These are phyloP conservation scores for Oenanthe sinensis DNA, from an alignment of 129 eudicot species.

Conservation along the genomic window DNA sequence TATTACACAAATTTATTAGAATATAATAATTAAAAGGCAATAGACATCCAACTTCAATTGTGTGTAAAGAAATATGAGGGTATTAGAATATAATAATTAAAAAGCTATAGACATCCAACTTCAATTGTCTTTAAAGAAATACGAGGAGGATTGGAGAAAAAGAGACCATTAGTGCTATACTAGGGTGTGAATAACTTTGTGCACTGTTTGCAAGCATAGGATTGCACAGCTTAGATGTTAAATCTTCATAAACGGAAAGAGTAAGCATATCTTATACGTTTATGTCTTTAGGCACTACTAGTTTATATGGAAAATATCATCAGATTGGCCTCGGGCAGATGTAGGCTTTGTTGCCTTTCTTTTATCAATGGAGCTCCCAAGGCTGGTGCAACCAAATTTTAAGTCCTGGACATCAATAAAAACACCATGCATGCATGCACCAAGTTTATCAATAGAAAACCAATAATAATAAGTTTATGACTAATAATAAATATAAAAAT, in stretches of 20 bases:
- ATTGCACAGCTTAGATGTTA: neutral
- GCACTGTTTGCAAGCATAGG: neutral
- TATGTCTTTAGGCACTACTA: neutral
- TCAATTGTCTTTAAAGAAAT: too few relatives aligned
- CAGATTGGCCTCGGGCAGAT: neutral
- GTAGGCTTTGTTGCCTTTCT: neutral
- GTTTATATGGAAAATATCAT: neutral
- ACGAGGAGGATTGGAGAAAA: neutral
- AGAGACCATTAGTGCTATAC: neutral
- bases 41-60: neutral
- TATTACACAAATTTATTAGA: slow-evolving; percentile 9
- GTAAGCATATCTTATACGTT: neutral
- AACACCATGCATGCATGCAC: too few relatives aligned
- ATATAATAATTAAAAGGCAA: neutral
- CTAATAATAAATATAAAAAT: too few relatives aligned
- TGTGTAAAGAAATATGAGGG: neutral
- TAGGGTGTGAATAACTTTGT: neutral
- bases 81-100: too few relatives aligned
- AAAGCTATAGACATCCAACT: too few relatives aligned
- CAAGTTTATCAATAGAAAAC: too few relatives aligned
- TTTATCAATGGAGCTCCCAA: neutral
- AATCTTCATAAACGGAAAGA: neutral
- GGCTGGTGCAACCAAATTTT: neutral
- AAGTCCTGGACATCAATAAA: too few relatives aligned
- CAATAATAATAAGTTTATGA: too few relatives aligned